Evolutionary conservation across 2,329 filamentous ascomycete genomes (phyloP), one percentile per base, ranked within the genome.

Genomic region (Phyllosticta citriasiana): DNA sequence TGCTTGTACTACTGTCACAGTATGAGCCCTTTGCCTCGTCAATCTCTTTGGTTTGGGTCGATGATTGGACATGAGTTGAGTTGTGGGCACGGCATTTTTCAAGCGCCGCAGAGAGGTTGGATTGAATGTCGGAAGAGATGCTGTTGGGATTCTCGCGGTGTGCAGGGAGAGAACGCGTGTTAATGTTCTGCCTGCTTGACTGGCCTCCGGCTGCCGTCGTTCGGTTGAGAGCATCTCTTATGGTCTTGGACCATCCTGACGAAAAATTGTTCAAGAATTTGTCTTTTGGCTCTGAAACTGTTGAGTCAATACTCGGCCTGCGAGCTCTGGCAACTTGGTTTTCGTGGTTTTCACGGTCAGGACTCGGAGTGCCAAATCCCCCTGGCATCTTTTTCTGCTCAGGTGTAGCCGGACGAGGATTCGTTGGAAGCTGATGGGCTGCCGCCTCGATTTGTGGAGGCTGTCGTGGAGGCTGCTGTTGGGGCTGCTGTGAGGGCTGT

Each of bases 21-120:
- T 96, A 96, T 0, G 88, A 88, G 50, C 87, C 84, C 66, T 90
- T 88, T 7, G 69, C 70, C 72, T 96, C 91, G 69, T 88, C 88
- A 66, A 96, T 86, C 57, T 86, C 78, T 64, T 84, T 86, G 40
- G 88, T 87, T 59, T 84, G 78, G 0, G 90, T 90, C 24, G 84
- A 83, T 3, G 84, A 85, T 74, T 89, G 93, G n/a, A 96, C 75
- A 10, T 79, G 78, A 16, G 84, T 81, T 1, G 89, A 90, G 64
- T 89, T 87, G 72, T 92, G 87, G 0, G 91, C 80, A 47, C 91
- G 84, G 24, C 89, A 90, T 7, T 90, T 84, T 66, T 88, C 83
- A 70, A 96, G 86, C 2, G 92, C 91, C 61, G 87, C 88, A 53
- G 47, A 51, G 26, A 62, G 60, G 35, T 62, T 58, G 24, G 60